Evolutionary conservation across 2,329 filamentous ascomycete species (phyloP), one percentile per base, ranked within the genome.

Genomic region (Nothophoma quercina): DNA sequence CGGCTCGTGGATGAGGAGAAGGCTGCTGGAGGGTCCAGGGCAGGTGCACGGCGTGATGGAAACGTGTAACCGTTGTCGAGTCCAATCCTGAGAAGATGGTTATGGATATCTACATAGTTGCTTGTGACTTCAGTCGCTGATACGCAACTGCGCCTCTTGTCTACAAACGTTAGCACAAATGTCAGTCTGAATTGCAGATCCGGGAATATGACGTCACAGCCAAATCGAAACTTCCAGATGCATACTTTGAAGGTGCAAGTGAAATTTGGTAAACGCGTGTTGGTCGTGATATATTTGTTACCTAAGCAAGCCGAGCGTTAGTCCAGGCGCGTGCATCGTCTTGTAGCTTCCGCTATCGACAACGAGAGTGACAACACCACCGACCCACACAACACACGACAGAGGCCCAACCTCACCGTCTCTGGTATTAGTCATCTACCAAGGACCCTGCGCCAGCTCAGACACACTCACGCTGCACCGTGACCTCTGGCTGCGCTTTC

Each of bases 401-500:
- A 28, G 44, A 54, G 33, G 51, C 28, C 36, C 25, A 48, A 39
- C 26, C 39, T 54, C 44, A 43, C 45, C 51, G 35, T 42, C 40
- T 54, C 53, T 46, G 57, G 47, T 56, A 53, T 50, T 49, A 47
- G 22, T 33, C 53, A 44, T 38, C 53, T 35, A 42, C 47, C 56
- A 47, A 41, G 51, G 35, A 47, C 29, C 16, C 32, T 39, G 46
- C 45, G 39, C 50, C 51, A 52, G 51, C 61, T 53, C 55, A 51
- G 51, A 53, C 49, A 67, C 61, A 62, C 47, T 60, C 69, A 61
- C 70, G 70, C 70, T 73, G 70, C 70, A 73, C 70, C 71, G 71
- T 70, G 70, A 30, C 41, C 28, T 36, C 44, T 53, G 45, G 16
- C 29, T 45, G 41, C 40, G 35, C 46, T 26, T 39, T 26, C 34